A percentile compares a stretch with the other conserved stretches of the same genome.
These are phyloP conservation scores for Amanita fuliginea DNA, from an alignment of 768 basidiomycete genomes.

Conservation along the genomic window DNA sequence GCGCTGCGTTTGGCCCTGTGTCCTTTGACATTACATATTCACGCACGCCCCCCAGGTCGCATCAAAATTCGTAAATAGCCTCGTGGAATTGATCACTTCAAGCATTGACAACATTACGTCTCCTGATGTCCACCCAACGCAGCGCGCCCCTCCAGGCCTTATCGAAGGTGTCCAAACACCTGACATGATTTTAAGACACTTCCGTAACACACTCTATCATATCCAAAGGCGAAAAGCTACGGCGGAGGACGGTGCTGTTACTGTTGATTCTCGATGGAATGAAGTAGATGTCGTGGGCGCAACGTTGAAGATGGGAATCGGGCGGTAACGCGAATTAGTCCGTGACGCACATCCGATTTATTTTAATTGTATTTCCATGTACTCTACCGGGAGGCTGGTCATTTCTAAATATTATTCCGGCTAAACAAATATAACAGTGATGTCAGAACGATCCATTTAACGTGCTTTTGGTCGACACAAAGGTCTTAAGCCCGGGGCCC, in stretches of 20 bases:
- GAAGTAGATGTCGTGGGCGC: slow-evolving; percentile 87
- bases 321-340: slow-evolving; percentile 24
- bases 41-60: slow-evolving; percentile 47
- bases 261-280: slow-evolving; percentile 56
- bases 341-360: too few species aligned
- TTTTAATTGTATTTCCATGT: too few species aligned
- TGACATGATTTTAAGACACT: slow-evolving; percentile 90
- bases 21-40: not conserved
- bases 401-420: not conserved
- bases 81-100: slow-evolving; percentile 91
- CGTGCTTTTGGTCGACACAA: not conserved
- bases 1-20: slow-evolving; percentile 19
- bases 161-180: slow-evolving; percentile 89
- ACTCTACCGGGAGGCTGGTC: too few species aligned
- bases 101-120: slow-evolving; percentile 89
- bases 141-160: slow-evolving; percentile 78
- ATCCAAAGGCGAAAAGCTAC: slow-evolving; percentile 68
- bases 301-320: slow-evolving; percentile 79
- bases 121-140: slow-evolving; percentile 79
- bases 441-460: not conserved
- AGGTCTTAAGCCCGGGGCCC: too few species aligned
- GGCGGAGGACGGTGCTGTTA: slow-evolving; percentile 24
- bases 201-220: slow-evolving; percentile 79
- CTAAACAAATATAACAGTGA: not conserved
- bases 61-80: slow-evolving; percentile 91